A percentile compares a stretch with the other conserved stretches of the same genome.
These are phyloP conservation scores for Gaeumannomyces tritici DNA, from an alignment of 2,329 filamentous ascomycete species.

Conservation along the genomic window DNA sequence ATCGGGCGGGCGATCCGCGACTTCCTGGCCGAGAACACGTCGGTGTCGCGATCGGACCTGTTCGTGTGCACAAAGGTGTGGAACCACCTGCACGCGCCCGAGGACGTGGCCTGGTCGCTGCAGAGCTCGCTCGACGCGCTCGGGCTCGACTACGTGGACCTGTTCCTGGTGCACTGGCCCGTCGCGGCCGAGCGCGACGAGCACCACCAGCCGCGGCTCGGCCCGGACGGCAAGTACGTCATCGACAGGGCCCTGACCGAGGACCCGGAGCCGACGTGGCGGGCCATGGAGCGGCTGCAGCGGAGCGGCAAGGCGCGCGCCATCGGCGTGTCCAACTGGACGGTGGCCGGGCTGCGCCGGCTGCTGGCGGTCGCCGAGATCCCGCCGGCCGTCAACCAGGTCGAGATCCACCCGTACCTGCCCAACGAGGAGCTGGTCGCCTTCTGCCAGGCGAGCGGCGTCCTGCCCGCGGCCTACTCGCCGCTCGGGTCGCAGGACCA, in stretches of 20 bases:
- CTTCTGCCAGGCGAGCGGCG: slow-evolving; percentile 41
- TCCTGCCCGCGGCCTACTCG: slow-evolving; percentile 41
- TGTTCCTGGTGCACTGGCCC: slow-evolving; percentile 42
- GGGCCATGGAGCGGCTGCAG: slow-evolving; percentile 50
- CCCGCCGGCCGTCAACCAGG: slow-evolving; percentile 40
- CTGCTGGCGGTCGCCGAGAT: slow-evolving; percentile 37
- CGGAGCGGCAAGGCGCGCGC: slow-evolving; percentile 41
- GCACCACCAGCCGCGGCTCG: background rate
- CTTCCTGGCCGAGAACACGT: slow-evolving; percentile 14
- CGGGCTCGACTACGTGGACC: slow-evolving; percentile 34
- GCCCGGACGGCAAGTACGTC: slow-evolving; percentile 1
- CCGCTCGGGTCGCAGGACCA: slow-evolving; percentile 36
- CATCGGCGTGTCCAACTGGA: slow-evolving; percentile 53
- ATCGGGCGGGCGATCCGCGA: slow-evolving; percentile 37
- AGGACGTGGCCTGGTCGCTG: slow-evolving; percentile 21
- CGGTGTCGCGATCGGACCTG: slow-evolving; percentile 33
- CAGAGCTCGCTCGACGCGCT: slow-evolving; percentile 31
- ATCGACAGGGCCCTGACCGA: slow-evolving; percentile 1
- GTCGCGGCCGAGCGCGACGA: slow-evolving; percentile 7
- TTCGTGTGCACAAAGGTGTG: slow-evolving; percentile 54
- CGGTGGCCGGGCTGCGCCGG: slow-evolving; percentile 39
- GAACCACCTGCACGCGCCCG: slow-evolving; percentile 41
- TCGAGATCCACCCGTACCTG: slow-evolving; percentile 37
- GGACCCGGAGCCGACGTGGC: slow-evolving; percentile 39
- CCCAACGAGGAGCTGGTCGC: slow-evolving; percentile 38